Base-by-base conservation (phyloP, 2,329 filamentous ascomycete genomes). In the Pseudogymnoascus sp. region DNA sequence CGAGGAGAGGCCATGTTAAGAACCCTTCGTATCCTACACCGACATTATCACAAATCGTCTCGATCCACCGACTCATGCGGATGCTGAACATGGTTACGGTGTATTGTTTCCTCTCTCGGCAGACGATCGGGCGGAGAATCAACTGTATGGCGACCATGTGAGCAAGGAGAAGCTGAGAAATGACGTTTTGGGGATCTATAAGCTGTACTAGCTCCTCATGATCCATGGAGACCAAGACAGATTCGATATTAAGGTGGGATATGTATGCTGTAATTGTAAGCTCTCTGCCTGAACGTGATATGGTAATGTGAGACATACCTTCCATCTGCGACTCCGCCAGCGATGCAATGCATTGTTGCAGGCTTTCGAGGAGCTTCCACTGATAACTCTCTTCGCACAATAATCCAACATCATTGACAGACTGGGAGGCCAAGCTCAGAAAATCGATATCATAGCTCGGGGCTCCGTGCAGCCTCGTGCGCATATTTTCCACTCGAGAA, bases 81-180 rank as follows among this genome's bases (percentile, higher is more conserved):
- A 66, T 66, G 13, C 65, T 47, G 44, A 65, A 66, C 36, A 66
- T 64, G 2, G 57, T 62, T 11, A 66, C 65, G 4, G 65, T 66
- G 44, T 66, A 65, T 28, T 65, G 64, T 33, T 62, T 66, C 9
- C 65, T 36, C 50, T 66, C 65, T 13, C 62, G 40, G 38, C 65
- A 31, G n/a, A 50, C 26, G 15, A 38, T 62, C 21, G 44, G 60
- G 13, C 57, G 31, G 17, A 57, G 50, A 13, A 57, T 57, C 50
- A 57, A 57, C 28, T 53, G 33, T 47, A 36, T 9, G 15, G 36
- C 40, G 17, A 63, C 21, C 42, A 63, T 57, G 28, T 47, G 35
- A 33, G 35, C 35, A 60, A 21, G 21, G 42, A 60, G 23, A 53
- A 65, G 65, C 19, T 26, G 47, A 19, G 15, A 28, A 42, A 57